Evolutionary conservation across 257 asterid species (phyloP), one percentile per base, ranked within the genome.

Genomic region (Petunia secreta): DNA sequence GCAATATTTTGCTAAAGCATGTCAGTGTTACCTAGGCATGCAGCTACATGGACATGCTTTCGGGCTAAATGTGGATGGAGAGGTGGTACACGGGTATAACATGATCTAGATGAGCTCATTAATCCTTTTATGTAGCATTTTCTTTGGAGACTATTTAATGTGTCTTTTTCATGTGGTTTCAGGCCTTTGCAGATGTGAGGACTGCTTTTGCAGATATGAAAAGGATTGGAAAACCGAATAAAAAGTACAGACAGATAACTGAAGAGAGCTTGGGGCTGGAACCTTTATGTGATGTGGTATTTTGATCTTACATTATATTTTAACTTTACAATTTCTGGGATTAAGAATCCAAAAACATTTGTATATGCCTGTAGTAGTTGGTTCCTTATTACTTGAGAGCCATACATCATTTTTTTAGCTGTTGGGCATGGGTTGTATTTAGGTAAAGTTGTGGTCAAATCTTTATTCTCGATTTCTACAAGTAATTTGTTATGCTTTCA

Each of bases 1-100:
- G 62, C 57, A 68, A 65, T 79, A 83, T 60, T 57, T 54, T 77
- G 62, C 59, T 85, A 78, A 90, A 76, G 66, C 66, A 9, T 77
- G 77, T 83, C 63, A 75, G 68, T 63, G 60, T 85, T 81, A 86
- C 81, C 6, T 88, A 93, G 99, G 15, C 86, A 83, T 80, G 85
- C 88, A 77, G 99, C 99, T 80, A 10, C 63, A 63, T 95, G 98
- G 98, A 92, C 78, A 57, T 95, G 98, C 85, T 89, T 89, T 87
- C 95, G 98, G 77, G 98, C 84, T 82, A 93, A 86, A 84, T 95
- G 99, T 83, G 97, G 97, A 63, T 93, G 97, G 99, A 89, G 65
- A 81, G 99, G 99, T 81, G 34, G 77, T 37, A 89, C 93, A 7
- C 89, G 88, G 76, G 99, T 95, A 93, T 46, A 13, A 9, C 59